Evolutionary conservation across 495 filamentous ascomycete genomes (phyloP).

Genomic region (Podospora pseudocomata): DNA sequence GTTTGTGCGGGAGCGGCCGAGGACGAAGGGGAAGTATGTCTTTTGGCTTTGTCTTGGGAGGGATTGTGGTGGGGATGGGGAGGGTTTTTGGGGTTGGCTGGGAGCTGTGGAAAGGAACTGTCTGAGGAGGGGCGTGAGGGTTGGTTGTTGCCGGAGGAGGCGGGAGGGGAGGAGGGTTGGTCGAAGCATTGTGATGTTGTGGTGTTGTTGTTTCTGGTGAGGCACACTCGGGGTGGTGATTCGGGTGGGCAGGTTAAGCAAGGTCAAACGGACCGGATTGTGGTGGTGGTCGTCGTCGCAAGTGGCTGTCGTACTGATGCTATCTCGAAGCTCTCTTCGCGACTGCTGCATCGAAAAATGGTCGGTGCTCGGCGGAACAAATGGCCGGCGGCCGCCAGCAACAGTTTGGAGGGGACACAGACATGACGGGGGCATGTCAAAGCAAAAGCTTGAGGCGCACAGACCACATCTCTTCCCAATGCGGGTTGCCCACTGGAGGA

Average conservation of each 20-base stretch:
- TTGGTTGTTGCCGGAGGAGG: neutral
- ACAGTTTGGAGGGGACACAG: neutral
- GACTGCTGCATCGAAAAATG: conserved; percentile 12
- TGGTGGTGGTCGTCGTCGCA: conserved; percentile 1
- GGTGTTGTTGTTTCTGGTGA: neutral
- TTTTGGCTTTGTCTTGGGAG: neutral
- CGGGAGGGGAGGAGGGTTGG: conserved; percentile 13
- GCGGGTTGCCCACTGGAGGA: conserved; percentile 15
- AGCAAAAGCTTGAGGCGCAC: neutral
- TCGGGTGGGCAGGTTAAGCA: neutral
- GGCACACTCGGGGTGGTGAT: neutral
- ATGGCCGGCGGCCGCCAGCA: conserved; percentile 14
- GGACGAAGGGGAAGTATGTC: conserved; percentile 56
- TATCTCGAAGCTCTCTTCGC: conserved; percentile 6
- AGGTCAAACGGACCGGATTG: neutral
- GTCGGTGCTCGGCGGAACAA: conserved; percentile 23
- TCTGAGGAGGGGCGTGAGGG: neutral
- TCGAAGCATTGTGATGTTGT: conserved; percentile 19
- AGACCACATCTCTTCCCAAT: conserved; percentile 12
- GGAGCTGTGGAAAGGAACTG: conserved; percentile 9
- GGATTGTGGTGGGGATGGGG: neutral
- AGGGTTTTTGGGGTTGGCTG: conserved; percentile 5
- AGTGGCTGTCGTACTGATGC: conserved; percentile 9
- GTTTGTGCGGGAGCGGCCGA: conserved; percentile 65
- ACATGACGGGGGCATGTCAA: neutral